These are phyloP conservation scores for Pistacia integerrima DNA, from an alignment of 345 rosid species.

Conservation along the genomic window DNA sequence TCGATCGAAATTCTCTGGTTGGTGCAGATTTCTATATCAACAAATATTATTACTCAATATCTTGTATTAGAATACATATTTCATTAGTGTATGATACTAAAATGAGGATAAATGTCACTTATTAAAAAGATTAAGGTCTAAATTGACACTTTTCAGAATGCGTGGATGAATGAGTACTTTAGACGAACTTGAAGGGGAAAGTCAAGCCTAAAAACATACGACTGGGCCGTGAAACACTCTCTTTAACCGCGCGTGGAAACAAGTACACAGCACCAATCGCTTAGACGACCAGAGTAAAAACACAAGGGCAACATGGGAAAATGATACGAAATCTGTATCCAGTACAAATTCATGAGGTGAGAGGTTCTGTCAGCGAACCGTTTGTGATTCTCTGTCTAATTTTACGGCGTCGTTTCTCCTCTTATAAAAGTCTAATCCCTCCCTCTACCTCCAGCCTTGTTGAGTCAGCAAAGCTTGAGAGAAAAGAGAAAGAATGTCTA, in stretches of 20 bases:
- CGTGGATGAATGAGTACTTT: too few species aligned
- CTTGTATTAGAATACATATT: too few species aligned
- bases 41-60: too few species aligned
- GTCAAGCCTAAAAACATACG: not conserved
- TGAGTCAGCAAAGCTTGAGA: not conserved
- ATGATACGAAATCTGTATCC: not conserved
- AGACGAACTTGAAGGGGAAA: too few species aligned
- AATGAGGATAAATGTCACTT: too few species aligned
- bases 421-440: not conserved
- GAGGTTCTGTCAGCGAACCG: not conserved
- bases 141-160: too few species aligned
- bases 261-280: not conserved
- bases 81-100: too few species aligned
- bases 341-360: not conserved
- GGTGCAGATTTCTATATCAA: too few species aligned
- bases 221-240: not conserved
- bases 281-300: not conserved
- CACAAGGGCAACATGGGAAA: conserved; percentile 11
- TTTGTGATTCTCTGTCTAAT: not conserved
- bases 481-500: conserved; percentile 19
- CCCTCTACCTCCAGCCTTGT: not conserved
- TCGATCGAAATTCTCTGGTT: too few species aligned
- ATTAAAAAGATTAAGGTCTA: too few species aligned
- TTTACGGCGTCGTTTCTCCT: not conserved
- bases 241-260: not conserved